Percentiles rank a stretch among this genome's conserved stretches.
These are phyloP conservation scores for Cronartium ribicola DNA, from an alignment of 1,284 basidiomycete genomes.

Conservation along the genomic window DNA sequence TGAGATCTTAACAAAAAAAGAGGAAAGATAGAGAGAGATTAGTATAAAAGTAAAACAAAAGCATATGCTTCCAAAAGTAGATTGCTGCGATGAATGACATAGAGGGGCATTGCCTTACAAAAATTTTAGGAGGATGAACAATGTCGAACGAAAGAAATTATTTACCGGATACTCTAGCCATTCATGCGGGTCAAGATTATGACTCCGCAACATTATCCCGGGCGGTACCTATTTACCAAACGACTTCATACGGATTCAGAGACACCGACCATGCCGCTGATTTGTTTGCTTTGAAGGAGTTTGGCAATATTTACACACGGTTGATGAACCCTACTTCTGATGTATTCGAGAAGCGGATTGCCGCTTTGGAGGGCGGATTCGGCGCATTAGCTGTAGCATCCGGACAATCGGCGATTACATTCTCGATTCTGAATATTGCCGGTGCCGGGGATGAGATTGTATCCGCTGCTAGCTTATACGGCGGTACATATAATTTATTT, in stretches of 20 bases:
- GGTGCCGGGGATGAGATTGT: conserved; percentile 75
- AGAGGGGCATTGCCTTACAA: too few relatives aligned
- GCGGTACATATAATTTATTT: conserved; percentile 78
- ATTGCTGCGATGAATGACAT: too few relatives aligned
- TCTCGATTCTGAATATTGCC: conserved; percentile 63
- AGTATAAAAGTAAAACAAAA: too few relatives aligned
- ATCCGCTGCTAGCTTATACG: conserved; percentile 65
- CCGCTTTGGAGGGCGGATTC: conserved; percentile 73
- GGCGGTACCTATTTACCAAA: too few relatives aligned
- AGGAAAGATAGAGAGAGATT: too few relatives aligned
- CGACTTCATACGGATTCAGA: conserved; percentile 51
- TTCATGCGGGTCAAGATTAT: too few relatives aligned
- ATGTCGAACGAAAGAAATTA: too few relatives aligned
- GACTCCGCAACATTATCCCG: too few relatives aligned
- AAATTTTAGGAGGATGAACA: too few relatives aligned
- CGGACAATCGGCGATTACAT: conserved; percentile 75
- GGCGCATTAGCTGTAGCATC: conserved; percentile 74
- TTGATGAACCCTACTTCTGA: conserved; percentile 79
- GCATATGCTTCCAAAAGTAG: too few relatives aligned
- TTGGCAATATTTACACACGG: conserved; percentile 63
- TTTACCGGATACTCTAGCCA: too few relatives aligned
- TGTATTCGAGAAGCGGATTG: conserved; percentile 78
- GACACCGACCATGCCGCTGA: conserved; percentile 65
- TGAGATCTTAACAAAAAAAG: too few relatives aligned
- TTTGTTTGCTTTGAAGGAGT: conserved; percentile 63